phyloP scores from a whole-genome alignment of 164 flowering plant species.

The Annona cherimola region DNA sequence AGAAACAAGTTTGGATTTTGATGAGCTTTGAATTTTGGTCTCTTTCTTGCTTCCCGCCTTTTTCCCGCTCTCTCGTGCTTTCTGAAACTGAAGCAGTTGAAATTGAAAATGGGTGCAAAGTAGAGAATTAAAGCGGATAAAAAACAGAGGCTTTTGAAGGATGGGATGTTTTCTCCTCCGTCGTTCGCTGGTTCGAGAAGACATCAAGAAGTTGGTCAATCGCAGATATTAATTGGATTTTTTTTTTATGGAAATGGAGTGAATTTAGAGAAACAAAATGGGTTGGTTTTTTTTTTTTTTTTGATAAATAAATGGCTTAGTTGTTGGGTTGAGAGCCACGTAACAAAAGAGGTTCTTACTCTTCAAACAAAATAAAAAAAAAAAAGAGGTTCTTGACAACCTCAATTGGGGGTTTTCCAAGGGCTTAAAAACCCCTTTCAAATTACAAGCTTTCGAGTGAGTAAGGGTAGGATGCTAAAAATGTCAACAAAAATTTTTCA shows the following conservation, averaged over 20 bases:
- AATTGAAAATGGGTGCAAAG: background rate
- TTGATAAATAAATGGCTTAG: too few relatives aligned
- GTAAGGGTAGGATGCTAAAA: background rate
- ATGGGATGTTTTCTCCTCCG: too few relatives aligned
- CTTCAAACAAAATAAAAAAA: background rate
- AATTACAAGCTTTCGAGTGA: background rate
- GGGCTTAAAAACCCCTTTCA: background rate
- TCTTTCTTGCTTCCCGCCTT: background rate
- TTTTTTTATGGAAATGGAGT: background rate
- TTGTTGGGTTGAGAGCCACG: background rate
- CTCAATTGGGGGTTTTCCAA: background rate
- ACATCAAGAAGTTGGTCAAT: background rate
- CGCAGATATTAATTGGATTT: background rate
- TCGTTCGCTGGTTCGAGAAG: background rate
- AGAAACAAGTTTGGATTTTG: background rate
- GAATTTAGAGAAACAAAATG: too few relatives aligned
- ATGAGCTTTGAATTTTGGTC: background rate
- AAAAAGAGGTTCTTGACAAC: background rate
- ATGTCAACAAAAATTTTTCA: too few relatives aligned
- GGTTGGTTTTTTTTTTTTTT: too few relatives aligned
- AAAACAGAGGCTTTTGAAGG: constrained; percentile 5
- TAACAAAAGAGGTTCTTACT: background rate
- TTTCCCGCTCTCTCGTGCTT: background rate
- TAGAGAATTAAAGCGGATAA: too few relatives aligned
- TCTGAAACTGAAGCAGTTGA: too few relatives aligned